A percentile compares a stretch with the other conserved stretches of the same genome.
Conservation (phyloP, 164 flowering plant species). For the Taxillus chinensis region DNA sequence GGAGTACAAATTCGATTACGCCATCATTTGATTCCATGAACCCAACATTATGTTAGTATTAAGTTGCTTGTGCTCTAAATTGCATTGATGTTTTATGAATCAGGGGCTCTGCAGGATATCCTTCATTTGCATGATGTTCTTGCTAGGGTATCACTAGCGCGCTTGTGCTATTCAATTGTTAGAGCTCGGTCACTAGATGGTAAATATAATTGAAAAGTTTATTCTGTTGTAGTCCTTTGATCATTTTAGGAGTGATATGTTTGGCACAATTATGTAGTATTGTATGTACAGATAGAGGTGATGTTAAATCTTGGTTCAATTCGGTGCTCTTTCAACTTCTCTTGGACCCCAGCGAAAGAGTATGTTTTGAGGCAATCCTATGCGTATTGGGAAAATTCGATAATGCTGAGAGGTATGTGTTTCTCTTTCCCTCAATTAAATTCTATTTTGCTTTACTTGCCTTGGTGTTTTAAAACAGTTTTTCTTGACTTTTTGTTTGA, state of each 20-base stretch:
- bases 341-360: slow-evolving; percentile 97
- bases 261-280: background rate
- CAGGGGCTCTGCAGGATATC: slow-evolving; percentile 95
- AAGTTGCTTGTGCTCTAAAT: background rate
- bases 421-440: background rate
- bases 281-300: slow-evolving; percentile 73
- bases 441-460: background rate
- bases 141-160: slow-evolving; percentile 92
- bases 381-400: slow-evolving; percentile 90
- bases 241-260: background rate
- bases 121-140: slow-evolving; percentile 97
- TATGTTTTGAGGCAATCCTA: slow-evolving; percentile 92
- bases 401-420: slow-evolving; percentile 61
- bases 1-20: too few relatives aligned
- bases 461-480: background rate
- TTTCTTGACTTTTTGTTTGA: too few relatives aligned
- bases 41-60: background rate
- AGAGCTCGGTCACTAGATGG: slow-evolving; percentile 94
- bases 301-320: slow-evolving; percentile 79
- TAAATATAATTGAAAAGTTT: slow-evolving; percentile 16
- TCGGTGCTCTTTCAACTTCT: slow-evolving; percentile 93
- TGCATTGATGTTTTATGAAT: slow-evolving; percentile 10
- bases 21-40: background rate
- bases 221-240: background rate
- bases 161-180: slow-evolving; percentile 77